Conservation (phyloP, 1,139 yeast species). For the Debaryomyces fabryi region DNA sequence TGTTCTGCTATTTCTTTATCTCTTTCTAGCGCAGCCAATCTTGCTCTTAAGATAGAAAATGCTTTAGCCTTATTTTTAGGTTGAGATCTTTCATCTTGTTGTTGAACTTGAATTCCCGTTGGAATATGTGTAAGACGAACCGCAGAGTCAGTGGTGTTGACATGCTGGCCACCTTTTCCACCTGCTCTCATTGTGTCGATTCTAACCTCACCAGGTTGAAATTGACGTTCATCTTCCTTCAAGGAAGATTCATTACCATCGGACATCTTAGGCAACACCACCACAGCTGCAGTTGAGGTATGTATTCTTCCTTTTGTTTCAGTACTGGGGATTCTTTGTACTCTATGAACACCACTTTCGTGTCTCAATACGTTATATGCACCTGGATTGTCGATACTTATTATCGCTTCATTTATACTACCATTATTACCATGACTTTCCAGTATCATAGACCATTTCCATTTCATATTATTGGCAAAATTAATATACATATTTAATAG, state of each 20-base stretch:
- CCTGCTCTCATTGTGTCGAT: constrained; percentile 96
- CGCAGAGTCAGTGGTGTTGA: constrained; percentile 96
- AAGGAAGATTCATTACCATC: constrained; percentile 60
- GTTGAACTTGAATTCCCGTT: constrained; percentile 83
- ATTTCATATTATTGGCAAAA: constrained; percentile 63
- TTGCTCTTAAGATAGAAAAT: constrained; percentile 74
- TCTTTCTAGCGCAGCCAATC: constrained; percentile 81
- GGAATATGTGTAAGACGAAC: constrained; percentile 92
- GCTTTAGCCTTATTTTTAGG: constrained; percentile 97
- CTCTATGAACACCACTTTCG: constrained; percentile 97
- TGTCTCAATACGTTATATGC: constrained; percentile 72
- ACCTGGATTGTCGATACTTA: constrained; percentile 75
- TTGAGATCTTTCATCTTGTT: constrained; percentile 96
- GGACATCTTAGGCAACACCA: constrained; percentile 82
- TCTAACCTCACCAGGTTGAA: constrained; percentile 85
- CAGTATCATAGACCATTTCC: constrained; percentile 69
- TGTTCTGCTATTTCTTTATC: constrained; percentile 66
- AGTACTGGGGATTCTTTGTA: constrained; percentile 90
- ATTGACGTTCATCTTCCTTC: constrained; percentile 65
- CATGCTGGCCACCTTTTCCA: constrained; percentile 99
- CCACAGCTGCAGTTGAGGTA: constrained; percentile 94
- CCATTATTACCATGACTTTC: constrained; percentile 66
- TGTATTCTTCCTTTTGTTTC: constrained; percentile 94
- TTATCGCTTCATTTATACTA: constrained; percentile 69
- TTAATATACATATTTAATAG: constrained; percentile 78